These are phyloP conservation scores for Colletotrichum abscissum DNA, from an alignment of 2,329 filamentous ascomycete genomes.

Conservation along the genomic window DNA sequence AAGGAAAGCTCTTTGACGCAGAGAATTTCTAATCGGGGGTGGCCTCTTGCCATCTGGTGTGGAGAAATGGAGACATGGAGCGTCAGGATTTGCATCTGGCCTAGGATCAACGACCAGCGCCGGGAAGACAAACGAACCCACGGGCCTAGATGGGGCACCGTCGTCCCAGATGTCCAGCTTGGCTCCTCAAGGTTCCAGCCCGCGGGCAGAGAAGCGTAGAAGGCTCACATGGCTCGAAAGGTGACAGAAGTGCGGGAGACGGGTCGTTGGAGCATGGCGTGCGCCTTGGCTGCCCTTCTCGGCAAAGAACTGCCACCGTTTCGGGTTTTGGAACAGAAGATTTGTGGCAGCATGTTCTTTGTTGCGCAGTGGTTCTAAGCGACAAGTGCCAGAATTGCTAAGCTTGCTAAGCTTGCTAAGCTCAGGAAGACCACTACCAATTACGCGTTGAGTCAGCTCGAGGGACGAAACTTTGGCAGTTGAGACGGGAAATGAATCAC, in stretches of 20 bases:
- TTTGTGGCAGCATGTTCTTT: background rate
- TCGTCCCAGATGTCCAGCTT: background rate
- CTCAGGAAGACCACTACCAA: background rate
- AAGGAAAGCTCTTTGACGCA: background rate
- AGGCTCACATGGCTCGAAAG: slow-evolving; percentile 17
- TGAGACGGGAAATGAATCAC: background rate
- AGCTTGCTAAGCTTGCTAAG: background rate
- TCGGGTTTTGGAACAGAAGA: background rate
- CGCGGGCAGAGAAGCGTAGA: background rate
- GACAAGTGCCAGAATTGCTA: background rate
- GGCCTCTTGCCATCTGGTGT: slow-evolving; percentile 1
- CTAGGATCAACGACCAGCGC: slow-evolving; percentile 1
- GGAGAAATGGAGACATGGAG: slow-evolving; percentile 8
- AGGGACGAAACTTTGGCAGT: background rate
- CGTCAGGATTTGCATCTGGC: slow-evolving; percentile 20
- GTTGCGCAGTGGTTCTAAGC: background rate
- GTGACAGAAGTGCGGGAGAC: no score
- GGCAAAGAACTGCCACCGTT: slow-evolving; percentile 2
- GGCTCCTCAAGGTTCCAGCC: background rate
- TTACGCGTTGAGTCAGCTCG: background rate
- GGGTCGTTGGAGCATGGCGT: slow-evolving; percentile 13
- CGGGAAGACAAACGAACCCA: background rate
- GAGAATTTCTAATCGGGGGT: slow-evolving; percentile 30
- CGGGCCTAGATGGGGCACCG: slow-evolving; percentile 19
- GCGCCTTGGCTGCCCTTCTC: slow-evolving; percentile 33